Evolutionary conservation across 306 rosid species (phyloP).

Genomic region (Nissolia schottii): DNA sequence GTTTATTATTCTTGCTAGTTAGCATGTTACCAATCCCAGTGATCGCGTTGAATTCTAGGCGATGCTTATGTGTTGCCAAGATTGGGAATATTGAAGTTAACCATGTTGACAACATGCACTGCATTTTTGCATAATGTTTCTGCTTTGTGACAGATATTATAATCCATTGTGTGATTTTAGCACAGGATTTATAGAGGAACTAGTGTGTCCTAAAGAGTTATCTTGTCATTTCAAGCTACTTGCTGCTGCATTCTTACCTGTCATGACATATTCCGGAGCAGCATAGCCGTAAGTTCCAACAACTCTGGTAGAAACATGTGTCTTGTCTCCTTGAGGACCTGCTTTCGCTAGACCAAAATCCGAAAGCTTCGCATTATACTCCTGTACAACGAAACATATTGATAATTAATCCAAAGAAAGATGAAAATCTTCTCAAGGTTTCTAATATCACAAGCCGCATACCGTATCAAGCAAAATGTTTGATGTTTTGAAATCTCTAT

Average conservation of each 20-base stretch:
- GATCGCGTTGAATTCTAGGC: not conserved
- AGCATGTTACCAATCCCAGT: not conserved
- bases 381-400: conserved; percentile 43
- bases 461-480: conserved; percentile 94
- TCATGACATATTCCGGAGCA: conserved; percentile 97
- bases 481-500: conserved; percentile 97
- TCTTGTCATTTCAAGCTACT: conserved; percentile 13
- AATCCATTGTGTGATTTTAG: not conserved
- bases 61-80: not conserved
- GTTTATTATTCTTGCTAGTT: not conserved
- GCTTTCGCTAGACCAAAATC: conserved; percentile 99
- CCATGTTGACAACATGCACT: not conserved
- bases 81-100: not conserved
- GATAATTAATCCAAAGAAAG: not conserved
- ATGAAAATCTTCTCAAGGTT: not conserved
- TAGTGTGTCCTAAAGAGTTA: not conserved
- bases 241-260: conserved; percentile 48
- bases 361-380: conserved; percentile 94
- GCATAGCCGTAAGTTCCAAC: conserved; percentile 97
- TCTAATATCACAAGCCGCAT: conserved; percentile 21
- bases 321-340: conserved; percentile 95
- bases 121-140: not conserved
- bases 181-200: conserved; percentile 1
- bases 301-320: conserved; percentile 96
- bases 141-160: conserved; percentile 11